Percentiles rank a stretch among this genome's conserved stretches.
Evolutionary conservation across 345 rosid species (phyloP).

Genomic region (Corchorus capsularis): DNA sequence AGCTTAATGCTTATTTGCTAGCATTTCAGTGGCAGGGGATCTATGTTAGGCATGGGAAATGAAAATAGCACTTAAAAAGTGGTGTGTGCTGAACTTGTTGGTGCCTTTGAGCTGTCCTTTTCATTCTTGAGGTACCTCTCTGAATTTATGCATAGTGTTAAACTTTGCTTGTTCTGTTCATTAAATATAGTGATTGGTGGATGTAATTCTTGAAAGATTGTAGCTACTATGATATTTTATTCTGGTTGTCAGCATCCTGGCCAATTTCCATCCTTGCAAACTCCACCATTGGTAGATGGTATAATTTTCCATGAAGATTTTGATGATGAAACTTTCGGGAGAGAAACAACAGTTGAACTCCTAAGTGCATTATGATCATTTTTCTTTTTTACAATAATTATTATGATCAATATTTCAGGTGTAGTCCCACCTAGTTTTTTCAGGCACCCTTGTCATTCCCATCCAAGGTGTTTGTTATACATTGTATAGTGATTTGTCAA

Average conservation of each 20-base stretch:
- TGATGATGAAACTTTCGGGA: constrained; percentile 67
- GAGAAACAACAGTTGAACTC: constrained; percentile 50
- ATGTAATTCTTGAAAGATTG: not conserved
- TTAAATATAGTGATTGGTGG: not conserved
- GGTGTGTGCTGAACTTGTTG: not conserved
- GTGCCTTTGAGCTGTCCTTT: not conserved
- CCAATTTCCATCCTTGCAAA: no score
- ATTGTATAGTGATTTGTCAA: constrained; percentile 33
- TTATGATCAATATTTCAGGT: constrained; percentile 50
- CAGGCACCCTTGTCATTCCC: constrained; percentile 18
- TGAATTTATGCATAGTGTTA: not conserved
- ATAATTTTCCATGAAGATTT: constrained; percentile 55
- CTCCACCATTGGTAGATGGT: no score
- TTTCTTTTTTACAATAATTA: not conserved
- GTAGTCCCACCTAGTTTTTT: not conserved
- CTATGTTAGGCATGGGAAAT: not conserved
- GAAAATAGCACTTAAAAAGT: not conserved
- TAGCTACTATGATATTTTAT: not conserved
- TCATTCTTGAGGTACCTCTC: not conserved
- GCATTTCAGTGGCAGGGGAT: not conserved
- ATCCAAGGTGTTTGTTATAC: constrained; percentile 21
- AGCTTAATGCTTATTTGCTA: not conserved
- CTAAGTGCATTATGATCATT: constrained; percentile 41
- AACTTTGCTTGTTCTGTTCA: not conserved
- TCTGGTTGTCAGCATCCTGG: not conserved